Evolutionary conservation across 75 land plant species (phyloP).

Genomic region (Isoetes taiwanensis): DNA sequence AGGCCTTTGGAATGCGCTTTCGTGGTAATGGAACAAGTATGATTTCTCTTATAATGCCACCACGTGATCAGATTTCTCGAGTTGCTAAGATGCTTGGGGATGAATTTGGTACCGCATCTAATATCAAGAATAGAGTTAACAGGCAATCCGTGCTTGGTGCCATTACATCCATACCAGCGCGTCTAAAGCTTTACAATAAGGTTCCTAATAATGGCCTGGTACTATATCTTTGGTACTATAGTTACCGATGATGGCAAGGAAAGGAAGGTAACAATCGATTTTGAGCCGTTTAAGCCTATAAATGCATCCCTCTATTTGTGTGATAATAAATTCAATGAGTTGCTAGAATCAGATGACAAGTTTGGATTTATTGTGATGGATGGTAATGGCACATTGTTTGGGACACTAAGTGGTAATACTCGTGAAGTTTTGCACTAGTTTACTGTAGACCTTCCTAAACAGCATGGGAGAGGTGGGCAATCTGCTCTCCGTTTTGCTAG

Average conservation of each 20-base stretch:
- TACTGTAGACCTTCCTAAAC: conserved; percentile 11
- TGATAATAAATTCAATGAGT: conserved; percentile 24
- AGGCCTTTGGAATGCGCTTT: conserved; percentile 18
- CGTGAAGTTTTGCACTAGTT: conserved; percentile 12
- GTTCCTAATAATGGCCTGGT: conserved; percentile 5
- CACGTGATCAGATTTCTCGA: conserved; percentile 6
- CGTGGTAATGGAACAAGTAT: conserved; percentile 26
- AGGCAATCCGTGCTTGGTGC: conserved; percentile 9
- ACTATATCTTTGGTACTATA: conserved; percentile 6
- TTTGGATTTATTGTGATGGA: conserved; percentile 15
- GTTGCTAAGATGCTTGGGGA: conserved; percentile 9
- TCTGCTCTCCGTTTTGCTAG: conserved; percentile 13
- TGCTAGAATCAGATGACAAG: conserved; percentile 44
- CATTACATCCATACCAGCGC: conserved; percentile 8
- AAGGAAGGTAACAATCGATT: conserved; percentile 7
- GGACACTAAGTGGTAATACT: conserved; percentile 10
- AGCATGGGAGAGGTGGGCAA: conserved; percentile 15
- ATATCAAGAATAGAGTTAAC: conserved; percentile 10
- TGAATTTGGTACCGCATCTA: conserved; percentile 9
- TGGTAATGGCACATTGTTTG: conserved; percentile 13
- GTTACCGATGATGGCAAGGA: conserved; percentile 10
- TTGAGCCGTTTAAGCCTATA: conserved; percentile 24
- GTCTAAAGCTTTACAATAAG: conserved; percentile 12
- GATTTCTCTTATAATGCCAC: conserved; percentile 26
- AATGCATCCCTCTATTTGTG: conserved; percentile 23